These are phyloP conservation scores for Peziza echinospora DNA, from an alignment of 495 filamentous ascomycete genomes.

Conservation along the genomic window DNA sequence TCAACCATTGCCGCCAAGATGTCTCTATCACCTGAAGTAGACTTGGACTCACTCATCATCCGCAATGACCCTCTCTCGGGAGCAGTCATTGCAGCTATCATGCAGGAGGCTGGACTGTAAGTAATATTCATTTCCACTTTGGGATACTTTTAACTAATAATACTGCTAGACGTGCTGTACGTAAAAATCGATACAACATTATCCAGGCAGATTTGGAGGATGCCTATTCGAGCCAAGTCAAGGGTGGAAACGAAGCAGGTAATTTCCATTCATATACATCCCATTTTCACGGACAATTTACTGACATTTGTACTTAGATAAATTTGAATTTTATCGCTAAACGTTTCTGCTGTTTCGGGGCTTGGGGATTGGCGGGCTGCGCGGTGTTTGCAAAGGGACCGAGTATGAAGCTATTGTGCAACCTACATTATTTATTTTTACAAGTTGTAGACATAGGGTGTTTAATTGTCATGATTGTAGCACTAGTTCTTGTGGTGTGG, in stretches of 20 bases:
- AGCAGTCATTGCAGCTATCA: conserved; percentile 92
- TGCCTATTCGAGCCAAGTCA: conserved; percentile 87
- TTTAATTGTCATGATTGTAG: no score
- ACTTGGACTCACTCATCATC: conserved; percentile 84
- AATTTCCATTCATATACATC: not conserved
- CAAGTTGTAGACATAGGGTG: no score
- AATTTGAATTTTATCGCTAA: conserved; percentile 45
- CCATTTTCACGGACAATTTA: not conserved
- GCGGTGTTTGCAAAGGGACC: no score
- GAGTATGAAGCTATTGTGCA: no score
- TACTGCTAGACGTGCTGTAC: conserved; percentile 44
- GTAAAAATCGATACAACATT: conserved; percentile 98
- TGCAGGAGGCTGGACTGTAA: conserved; percentile 83
- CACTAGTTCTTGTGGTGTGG: no score
- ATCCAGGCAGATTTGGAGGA: conserved; percentile 91
- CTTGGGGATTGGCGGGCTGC: not conserved
- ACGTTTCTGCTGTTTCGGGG: not conserved
- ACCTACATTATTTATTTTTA: no score
- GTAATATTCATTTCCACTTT: not conserved
- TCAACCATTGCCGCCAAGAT: conserved; percentile 88
- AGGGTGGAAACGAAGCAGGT: conserved; percentile 51
- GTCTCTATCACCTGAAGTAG: conserved; percentile 88
- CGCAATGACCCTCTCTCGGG: conserved; percentile 88
- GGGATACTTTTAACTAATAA: no score
- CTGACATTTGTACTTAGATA: conserved; percentile 25